Base-by-base conservation (phyloP, 139 green algal species). In the Coccomyxa sp. region DNA sequence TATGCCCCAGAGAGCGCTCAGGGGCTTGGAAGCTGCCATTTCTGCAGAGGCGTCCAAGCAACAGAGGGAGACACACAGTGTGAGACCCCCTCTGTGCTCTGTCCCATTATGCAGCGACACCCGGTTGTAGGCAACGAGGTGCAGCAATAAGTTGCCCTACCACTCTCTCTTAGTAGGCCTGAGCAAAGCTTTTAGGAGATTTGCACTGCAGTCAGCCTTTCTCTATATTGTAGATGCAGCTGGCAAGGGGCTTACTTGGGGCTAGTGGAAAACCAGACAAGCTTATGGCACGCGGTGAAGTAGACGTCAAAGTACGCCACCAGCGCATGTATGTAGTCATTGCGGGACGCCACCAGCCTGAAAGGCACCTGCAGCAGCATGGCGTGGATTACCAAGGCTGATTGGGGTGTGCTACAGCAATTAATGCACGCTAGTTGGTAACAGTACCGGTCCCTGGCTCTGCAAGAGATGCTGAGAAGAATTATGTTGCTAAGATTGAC, bases 301-400 rank as follows among this genome's bases (percentile, higher is more conserved):
- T 55, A 40, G 2, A 97, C 87, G 81, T 98, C 95, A 86, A 98
- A 98, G 83, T 92, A 98, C 10, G 79, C 90, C 70, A 96, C 95
- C 24, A 98, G 77, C 9, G 93, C 95, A 78, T 98, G 95, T 6
- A 98, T 73, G 81, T 97, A 97, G 83, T 98, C 93, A 55, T 97
- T 97, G 68, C 92, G 75, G 6, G 41, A 86, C 10, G 88, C 87
- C 6, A 78, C 86, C 41, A 97, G 74, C 36, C 31, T 78, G 81
- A 95, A 97, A 39, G 89, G 84, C 36, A 85, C 89, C 82, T 86
- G 82, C 55, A 55, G 29, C 5, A 55, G n/a, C 12, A 64, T 22
- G n/a, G n/a, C n/a, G n/a, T n/a, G n/a, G n/a, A n/a, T n/a, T n/a
- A n/a, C n/a, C n/a, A n/a, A n/a, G n/a, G n/a, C n/a, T n/a, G n/a